Evolutionary conservation across 768 basidiomycete genomes (phyloP), one percentile per base, ranked within the genome.

Genomic region (Rhodotorula kratochvilovae): DNA sequence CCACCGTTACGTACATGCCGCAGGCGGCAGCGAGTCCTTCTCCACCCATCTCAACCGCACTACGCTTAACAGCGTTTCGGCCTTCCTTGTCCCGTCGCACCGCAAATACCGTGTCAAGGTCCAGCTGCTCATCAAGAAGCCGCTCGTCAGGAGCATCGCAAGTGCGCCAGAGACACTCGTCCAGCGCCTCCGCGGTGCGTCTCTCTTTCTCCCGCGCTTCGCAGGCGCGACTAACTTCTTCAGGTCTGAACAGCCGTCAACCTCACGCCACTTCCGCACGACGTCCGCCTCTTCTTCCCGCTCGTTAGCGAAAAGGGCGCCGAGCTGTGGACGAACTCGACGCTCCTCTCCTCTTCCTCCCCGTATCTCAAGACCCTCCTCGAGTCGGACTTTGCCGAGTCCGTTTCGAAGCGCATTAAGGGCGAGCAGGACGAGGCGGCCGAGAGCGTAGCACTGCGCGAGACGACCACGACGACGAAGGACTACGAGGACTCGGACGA

Each of bases 401-500:
- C 65, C 33, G 19, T 58, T 16, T 8, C 33, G 5, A 12, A 8
- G 5, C 29, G 45, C 6, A 16, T 31, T 3, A 61, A 48, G 31
- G 25, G n/a, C 7, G 42, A 43, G 43, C 58, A 11, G 13, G 35
- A n/a, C 43, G 27, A 6, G 13, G n/a, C 45, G 17, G 7, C 1
- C 33, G 17, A 25, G 35, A 25, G 10, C 56, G 21, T 21, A 25
- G 1, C n/a, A n/a, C n/a, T 17, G 23, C 10, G 10, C 35, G 6
- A 23, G 27, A 15, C 29, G 29, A 7, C 25, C 23, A 12, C 46
- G 27, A 0, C 35, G 2, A 46, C 50, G 43, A 39, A 42, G 29
- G 39, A 51, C 50, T 43, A 12, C 21, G 66, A 51, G n/a, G 66
- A 67, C 13, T 67, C 66, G 58, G 66, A 67, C 51, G 36, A 35